Evolutionary conservation across 116 monocot genomes (phyloP).

Genomic region (Phalaenopsis hybrid): DNA sequence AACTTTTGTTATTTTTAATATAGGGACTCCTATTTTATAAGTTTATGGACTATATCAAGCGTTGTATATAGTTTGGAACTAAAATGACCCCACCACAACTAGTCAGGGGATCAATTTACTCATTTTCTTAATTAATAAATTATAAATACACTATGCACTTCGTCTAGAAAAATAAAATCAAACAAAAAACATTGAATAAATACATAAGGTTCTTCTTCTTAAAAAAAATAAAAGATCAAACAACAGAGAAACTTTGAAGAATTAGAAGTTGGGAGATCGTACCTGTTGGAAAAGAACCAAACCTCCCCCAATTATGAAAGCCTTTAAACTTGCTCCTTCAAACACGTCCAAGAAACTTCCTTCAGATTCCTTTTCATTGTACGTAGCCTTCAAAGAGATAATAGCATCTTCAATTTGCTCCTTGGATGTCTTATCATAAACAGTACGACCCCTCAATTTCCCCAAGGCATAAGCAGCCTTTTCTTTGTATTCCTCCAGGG

Average conservation of each 20-base stretch:
- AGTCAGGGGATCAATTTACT: too few relatives aligned
- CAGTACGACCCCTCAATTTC: constrained; percentile 54
- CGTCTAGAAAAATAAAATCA: neutral
- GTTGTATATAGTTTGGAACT: too few relatives aligned
- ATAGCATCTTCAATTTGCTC: constrained; percentile 69
- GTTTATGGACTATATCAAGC: too few relatives aligned
- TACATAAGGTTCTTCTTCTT: too few relatives aligned
- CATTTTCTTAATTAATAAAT: neutral
- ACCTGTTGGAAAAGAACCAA: constrained; percentile 98
- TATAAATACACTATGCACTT: neutral
- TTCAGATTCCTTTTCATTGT: constrained; percentile 42
- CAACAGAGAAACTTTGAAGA: neutral
- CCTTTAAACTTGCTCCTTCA: constrained; percentile 92
- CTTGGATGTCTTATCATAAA: constrained; percentile 51
- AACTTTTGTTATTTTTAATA: too few relatives aligned
- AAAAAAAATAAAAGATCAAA: neutral
- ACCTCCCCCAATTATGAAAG: constrained; percentile 89
- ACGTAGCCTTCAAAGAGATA: constrained; percentile 55
- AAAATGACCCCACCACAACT: too few relatives aligned
- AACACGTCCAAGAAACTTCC: constrained; percentile 73
- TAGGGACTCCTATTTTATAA: too few relatives aligned
- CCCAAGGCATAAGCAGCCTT: constrained; percentile 45
- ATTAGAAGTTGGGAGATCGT: neutral
- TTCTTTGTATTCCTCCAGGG: constrained; percentile 48
- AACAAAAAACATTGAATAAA: too few relatives aligned